phyloP scores from a whole-genome alignment of 192 early-diverging fungal genomes.

The Mortierella antarctica region DNA sequence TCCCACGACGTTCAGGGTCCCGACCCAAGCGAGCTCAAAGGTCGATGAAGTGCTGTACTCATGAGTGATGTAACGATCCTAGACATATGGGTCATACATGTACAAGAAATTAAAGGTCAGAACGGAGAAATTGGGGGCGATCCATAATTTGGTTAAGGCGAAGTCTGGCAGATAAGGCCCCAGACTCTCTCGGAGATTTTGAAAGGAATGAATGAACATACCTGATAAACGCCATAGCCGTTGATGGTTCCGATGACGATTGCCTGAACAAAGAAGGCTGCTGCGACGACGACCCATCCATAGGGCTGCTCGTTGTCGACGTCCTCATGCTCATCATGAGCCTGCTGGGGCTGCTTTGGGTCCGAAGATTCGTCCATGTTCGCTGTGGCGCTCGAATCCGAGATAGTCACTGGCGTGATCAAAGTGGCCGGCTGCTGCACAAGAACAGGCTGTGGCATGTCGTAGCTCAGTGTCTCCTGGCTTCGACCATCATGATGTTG shows the following conservation, averaged over 20 bases:
- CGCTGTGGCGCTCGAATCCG: too few species aligned
- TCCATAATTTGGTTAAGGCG: neutral
- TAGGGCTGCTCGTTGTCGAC: conserved; percentile 45
- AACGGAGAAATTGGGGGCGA: neutral
- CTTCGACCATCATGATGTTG: too few species aligned
- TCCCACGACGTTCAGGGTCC: conserved; percentile 60
- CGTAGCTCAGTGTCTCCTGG: too few species aligned
- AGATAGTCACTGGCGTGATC: too few species aligned
- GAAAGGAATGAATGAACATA: neutral
- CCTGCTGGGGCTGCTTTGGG: too few species aligned
- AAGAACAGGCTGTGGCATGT: too few species aligned
- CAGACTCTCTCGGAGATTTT: neutral
- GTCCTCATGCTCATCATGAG: conserved; percentile 16
- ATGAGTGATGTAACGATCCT: conserved; percentile 41
- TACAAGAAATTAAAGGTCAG: conserved; percentile 36
- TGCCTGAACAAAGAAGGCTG: conserved; percentile 61
- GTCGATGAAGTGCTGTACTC: conserved; percentile 50
- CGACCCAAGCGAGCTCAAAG: conserved; percentile 63
- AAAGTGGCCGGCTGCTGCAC: too few species aligned
- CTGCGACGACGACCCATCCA: conserved; percentile 64
- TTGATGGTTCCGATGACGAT: conserved; percentile 66
- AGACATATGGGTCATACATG: neutral
- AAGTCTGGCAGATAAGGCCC: neutral
- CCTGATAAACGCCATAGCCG: conserved; percentile 65
- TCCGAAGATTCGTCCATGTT: too few species aligned